Evolutionary conservation across 228 moss, liverwort and hornwort species (phyloP).

Genomic region (Sphagnum magellanicum): DNA sequence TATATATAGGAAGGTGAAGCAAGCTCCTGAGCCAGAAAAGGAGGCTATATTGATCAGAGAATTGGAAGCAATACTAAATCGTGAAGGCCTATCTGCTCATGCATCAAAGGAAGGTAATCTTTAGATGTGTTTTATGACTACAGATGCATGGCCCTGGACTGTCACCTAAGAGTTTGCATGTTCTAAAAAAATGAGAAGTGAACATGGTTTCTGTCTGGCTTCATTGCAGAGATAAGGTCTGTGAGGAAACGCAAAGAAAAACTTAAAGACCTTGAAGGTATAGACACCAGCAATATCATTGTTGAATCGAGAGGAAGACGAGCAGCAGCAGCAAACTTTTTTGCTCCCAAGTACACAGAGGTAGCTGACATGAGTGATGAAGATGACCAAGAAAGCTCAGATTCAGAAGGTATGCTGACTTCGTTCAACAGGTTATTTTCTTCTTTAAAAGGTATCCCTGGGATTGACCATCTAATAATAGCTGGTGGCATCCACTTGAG

Average conservation of each 20-base stretch:
- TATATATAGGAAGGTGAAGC: constrained; percentile 78
- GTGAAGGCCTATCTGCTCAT: constrained; percentile 66
- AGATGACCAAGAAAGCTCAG: constrained; percentile 25
- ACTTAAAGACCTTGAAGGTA: constrained; percentile 87
- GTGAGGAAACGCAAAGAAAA: constrained; percentile 63
- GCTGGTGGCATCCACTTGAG: no score
- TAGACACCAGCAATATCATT: constrained; percentile 87
- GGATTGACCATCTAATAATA: no score
- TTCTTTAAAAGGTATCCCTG: no score
- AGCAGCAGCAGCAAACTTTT: constrained; percentile 60
- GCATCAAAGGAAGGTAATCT: constrained; percentile 66
- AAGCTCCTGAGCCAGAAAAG: constrained; percentile 55
- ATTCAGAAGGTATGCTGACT: constrained; percentile 15
- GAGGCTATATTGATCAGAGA: constrained; percentile 63
- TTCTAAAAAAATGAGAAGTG: neutral
- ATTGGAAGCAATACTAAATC: constrained; percentile 59
- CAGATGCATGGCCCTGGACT: neutral
- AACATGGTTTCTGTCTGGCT: neutral
- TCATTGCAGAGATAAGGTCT: constrained; percentile 59
- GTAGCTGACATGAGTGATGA: constrained; percentile 27
- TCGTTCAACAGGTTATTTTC: no score
- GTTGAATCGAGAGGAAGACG: constrained; percentile 77
- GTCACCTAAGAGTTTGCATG: neutral
- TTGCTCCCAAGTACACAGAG: constrained; percentile 53
- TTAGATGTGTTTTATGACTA: neutral